Conservation (phyloP, 192 early-diverging fungal species). For the Backusella mclennaniae region DNA sequence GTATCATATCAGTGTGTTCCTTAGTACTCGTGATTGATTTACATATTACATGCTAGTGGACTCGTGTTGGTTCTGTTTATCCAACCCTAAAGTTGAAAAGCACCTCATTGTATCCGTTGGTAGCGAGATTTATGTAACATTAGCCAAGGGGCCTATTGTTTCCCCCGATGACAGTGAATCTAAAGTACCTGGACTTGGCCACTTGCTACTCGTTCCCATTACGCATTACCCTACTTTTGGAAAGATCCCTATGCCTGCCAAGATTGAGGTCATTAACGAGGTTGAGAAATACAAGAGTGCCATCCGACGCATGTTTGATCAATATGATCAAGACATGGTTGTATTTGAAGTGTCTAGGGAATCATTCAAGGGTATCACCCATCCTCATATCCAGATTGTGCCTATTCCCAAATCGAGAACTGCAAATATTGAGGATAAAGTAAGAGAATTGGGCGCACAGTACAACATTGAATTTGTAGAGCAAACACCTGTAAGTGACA, state of each 20-base stretch:
- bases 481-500: constrained; percentile 22
- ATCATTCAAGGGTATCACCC: constrained; percentile 39
- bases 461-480: constrained; percentile 40
- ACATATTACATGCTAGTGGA: constrained; percentile 31
- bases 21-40: neutral
- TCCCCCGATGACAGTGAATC: constrained; percentile 21
- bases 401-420: constrained; percentile 51
- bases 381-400: constrained; percentile 71
- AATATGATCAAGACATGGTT: constrained; percentile 65
- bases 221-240: constrained; percentile 48
- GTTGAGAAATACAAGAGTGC: constrained; percentile 56
- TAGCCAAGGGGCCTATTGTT: constrained; percentile 87
- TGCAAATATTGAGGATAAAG: constrained; percentile 35
- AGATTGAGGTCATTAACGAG: constrained; percentile 42
- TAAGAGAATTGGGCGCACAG: constrained; percentile 42
- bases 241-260: constrained; percentile 38
- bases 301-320: constrained; percentile 50
- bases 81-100: constrained; percentile 86
- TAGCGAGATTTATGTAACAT: constrained; percentile 75
- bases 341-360: constrained; percentile 73
- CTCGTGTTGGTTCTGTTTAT: constrained; percentile 95
- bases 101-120: constrained; percentile 88
- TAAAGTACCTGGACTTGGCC: constrained; percentile 74
- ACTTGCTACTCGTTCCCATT: constrained; percentile 68
- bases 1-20: neutral